A percentile compares a stretch with the other conserved stretches of the same genome.
Conservation (phyloP, 139 green algal genomes). For the Auxenochlorella protothecoides region DNA sequence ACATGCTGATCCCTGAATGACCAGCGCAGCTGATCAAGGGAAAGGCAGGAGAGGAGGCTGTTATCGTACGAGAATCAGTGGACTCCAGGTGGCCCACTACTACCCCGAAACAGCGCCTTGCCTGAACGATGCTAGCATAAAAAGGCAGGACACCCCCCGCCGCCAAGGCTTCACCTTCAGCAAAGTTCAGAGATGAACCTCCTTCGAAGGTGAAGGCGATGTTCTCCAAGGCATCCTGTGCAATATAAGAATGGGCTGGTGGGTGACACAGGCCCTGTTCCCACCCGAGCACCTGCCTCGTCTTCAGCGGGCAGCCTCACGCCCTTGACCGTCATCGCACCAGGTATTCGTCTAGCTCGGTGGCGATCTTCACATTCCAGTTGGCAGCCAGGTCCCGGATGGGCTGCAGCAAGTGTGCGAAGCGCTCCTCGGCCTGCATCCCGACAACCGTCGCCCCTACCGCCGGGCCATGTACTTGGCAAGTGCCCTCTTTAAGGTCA, state of each 20-base stretch:
- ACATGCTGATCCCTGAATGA: constrained; percentile 63
- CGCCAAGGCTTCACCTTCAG: constrained; percentile 52
- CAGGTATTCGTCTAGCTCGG: constrained; percentile 79
- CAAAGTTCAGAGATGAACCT: constrained; percentile 61
- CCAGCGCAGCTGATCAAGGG: constrained; percentile 29
- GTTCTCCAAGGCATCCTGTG: constrained; percentile 51
- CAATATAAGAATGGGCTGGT: neutral
- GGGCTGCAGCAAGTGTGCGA: constrained; percentile 64
- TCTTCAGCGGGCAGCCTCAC: no score
- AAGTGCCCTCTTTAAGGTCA: no score
- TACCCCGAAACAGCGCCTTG: neutral
- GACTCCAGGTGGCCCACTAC: neutral
- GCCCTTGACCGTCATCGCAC: constrained; percentile 6
- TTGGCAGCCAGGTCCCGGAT: constrained; percentile 76
- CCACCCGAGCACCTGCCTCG: neutral
- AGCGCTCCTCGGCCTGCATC: constrained; percentile 12
- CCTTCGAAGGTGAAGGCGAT: constrained; percentile 62
- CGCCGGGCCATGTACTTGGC: neutral
- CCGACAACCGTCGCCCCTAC: neutral
- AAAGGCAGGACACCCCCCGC: constrained; percentile 12
- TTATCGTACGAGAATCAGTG: neutral
- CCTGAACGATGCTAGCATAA: neutral
- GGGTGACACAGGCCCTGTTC: neutral
- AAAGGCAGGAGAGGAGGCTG: neutral
- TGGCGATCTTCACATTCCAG: constrained; percentile 75